Evolutionary conservation across 2,329 filamentous ascomycete genomes (phyloP), one percentile per base, ranked within the genome.

Genomic region (Colletotrichum caudatum): DNA sequence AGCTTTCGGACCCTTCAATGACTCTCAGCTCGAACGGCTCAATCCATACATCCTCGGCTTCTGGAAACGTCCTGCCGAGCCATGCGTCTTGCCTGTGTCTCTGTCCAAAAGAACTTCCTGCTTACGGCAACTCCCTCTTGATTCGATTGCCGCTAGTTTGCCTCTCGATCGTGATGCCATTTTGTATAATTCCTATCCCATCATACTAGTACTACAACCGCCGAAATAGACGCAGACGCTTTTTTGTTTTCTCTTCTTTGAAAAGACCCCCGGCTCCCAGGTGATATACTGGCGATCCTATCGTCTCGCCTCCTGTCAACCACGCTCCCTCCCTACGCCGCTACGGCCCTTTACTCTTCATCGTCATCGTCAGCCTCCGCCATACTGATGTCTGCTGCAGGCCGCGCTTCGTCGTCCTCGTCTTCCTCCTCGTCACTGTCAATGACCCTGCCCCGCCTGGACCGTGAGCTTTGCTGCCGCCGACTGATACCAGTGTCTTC

Each of bases 371-470:
- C 77, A 6, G 78, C 77, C 48, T 84, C 83, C 5, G 78, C 79
- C 81, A 86, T 84, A 75, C 79, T 82, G 0, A 80, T 81, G 67
- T 85, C 81, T n/a, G 76, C 76, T 0, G 75, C 76, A 1, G 69
- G 62, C 3, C 74, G 74, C 11, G 78, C 72, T 23, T 78, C 76
- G n/a, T 73, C 76, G 20, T 76, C 76, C 64, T 76, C 79, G 26
- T 76, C 84, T 5, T 87, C 86, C 8, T 87, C 87, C 60, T 89
- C 87, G 60, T 89, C 87, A 62, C 85, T 87, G 64, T 89, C 86
- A 50, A 89, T 78, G 37, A 89, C 85, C 46, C 86, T 82, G 26
- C 85, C 86, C 54, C 87, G 82, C 46, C 87, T 82, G 23, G 83
- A 79, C 65, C 87, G 82, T 79, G 85, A 88, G 65, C 78, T 77